Base-by-base conservation (phyloP, 768 basidiomycete species). In the Punctularia strigosozonata region DNA sequence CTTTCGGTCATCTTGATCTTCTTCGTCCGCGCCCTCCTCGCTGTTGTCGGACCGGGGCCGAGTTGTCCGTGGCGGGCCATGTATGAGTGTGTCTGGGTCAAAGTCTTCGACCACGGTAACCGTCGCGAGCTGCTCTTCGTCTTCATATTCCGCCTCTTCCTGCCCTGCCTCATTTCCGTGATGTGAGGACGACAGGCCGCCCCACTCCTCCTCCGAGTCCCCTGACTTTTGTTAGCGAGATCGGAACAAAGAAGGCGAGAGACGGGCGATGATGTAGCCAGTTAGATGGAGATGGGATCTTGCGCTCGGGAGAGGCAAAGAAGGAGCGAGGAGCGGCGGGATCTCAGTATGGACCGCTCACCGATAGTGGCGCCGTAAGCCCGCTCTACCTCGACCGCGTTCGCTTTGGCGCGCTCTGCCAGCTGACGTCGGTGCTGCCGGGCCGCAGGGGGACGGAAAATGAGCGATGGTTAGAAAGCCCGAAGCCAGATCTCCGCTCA, bases 81-180 rank as follows among this genome's bases (percentile, higher is more conserved):
- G 69, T 23, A 73, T 64, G 53, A 79, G 57, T 31, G 65, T 58
- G 49, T 73, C 69, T 17, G 84, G 76, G 55, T 92, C 87, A 55
- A 94, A 87, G 55, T 95, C 88, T 54, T 95, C 87, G 12, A 87
- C 78, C 36, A 95, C 78, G 13, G 89, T 91, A 32, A 95, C 90
- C 14, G 84, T 88, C 32, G 91, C 87, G 23, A 86, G 67, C 43
- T 80, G 71, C 51, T 91, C 80, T 50, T 89, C 87, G 47, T 81
- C 80, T 49, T 85, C 80, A 46, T 77, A 92, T 54, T 84, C 80
- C 54, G 76, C 71, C 40, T 78, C 77, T 38, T 68, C 63, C 50
- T 67, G 56, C 6, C 59, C 45, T 53, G 59, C 42, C 52, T 59
- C 49, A 49, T 55, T 47, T 25, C 49, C 47, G 28, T 54, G 41